phyloP scores from a whole-genome alignment of 441 rosid genomes.

The Breynia disticha region DNA sequence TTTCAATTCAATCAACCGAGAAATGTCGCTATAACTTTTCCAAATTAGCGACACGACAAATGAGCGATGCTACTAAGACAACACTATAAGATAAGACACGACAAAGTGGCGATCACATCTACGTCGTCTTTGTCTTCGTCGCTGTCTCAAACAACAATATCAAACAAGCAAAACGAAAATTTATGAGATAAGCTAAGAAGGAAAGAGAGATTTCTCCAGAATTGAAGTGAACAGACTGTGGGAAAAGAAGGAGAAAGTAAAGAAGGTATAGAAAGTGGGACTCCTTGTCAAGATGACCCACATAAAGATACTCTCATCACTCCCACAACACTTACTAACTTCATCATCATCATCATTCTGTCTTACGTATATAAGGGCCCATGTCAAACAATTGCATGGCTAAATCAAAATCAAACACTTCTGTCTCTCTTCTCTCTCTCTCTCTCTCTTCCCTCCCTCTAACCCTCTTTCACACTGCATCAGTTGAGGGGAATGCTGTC shows the following conservation, averaged over 20 bases:
- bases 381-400: slow-evolving; percentile 24
- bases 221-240: neutral
- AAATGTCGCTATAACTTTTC: slow-evolving; percentile 14
- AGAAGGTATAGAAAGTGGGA: slow-evolving; percentile 21
- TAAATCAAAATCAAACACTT: slow-evolving; percentile 23
- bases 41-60: too few species aligned
- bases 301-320: slow-evolving; percentile 11
- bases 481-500: slow-evolving; percentile 82
- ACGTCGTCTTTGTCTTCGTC: too few species aligned
- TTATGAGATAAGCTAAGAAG: too few species aligned
- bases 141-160: too few species aligned
- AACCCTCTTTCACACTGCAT: slow-evolving; percentile 1
- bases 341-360: neutral
- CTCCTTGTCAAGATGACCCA: slow-evolving; percentile 23
- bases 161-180: too few species aligned
- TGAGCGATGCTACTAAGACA: too few species aligned
- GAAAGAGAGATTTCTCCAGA: too few species aligned
- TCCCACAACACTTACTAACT: neutral
- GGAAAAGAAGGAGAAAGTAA: slow-evolving; percentile 15
- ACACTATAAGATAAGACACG: too few species aligned
- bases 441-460: slow-evolving; percentile 7
- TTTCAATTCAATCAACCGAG: slow-evolving; percentile 1
- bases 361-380: slow-evolving; percentile 39
- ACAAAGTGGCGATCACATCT: too few species aligned
- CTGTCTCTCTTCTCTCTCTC: slow-evolving; percentile 9